Conservation (phyloP, 75 land plant species). For the Adiantum capillusveneris region DNA sequence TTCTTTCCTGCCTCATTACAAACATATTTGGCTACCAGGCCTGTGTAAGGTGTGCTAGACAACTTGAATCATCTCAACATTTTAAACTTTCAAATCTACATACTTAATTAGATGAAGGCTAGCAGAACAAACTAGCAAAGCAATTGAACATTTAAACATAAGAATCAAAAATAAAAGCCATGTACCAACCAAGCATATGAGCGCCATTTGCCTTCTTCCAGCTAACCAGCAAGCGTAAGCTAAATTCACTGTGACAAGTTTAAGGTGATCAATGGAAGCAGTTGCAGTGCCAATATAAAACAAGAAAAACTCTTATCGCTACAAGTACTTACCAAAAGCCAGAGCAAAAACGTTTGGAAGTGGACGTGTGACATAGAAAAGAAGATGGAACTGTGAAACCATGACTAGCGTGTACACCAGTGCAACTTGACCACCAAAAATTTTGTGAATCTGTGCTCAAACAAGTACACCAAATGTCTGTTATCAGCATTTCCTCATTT, state of each 20-base stretch:
- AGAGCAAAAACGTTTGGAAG: conserved; percentile 91
- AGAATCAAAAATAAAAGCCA: too few species aligned
- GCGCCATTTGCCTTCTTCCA: conserved; percentile 39
- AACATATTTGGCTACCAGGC: background rate
- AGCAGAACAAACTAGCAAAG: too few species aligned
- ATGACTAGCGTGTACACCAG: conserved; percentile 67
- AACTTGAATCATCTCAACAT: too few species aligned
- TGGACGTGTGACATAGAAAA: conserved; percentile 86
- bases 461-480: too few species aligned
- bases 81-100: too few species aligned
- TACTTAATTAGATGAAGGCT: too few species aligned
- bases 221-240: conserved; percentile 74
- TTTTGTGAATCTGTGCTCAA: conserved; percentile 6
- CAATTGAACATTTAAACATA: too few species aligned
- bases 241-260: conserved; percentile 50
- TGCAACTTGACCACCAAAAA: conserved; percentile 77
- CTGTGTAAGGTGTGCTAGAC: too few species aligned
- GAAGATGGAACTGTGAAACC: conserved; percentile 68
- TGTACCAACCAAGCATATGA: conserved; percentile 58
- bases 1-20: too few species aligned
- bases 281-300: too few species aligned
- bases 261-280: background rate
- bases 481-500: too few species aligned
- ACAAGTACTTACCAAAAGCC: conserved; percentile 51
- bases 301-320: background rate